A percentile compares a stretch with the other conserved stretches of the same genome.
Evolutionary conservation across 148 eudicot genomes (phyloP).

Genomic region (Camellia granthamiana): DNA sequence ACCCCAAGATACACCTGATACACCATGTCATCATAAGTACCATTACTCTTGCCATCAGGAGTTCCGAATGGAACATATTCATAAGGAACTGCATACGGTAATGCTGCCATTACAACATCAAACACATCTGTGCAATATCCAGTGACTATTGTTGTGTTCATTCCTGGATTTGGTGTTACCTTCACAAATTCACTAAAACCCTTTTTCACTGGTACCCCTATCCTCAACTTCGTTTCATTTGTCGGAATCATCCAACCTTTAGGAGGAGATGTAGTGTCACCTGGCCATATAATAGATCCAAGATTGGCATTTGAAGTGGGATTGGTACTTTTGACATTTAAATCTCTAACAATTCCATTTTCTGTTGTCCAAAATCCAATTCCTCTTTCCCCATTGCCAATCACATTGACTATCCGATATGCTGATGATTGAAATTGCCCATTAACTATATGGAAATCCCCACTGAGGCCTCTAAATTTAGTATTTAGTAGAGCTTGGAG

Average conservation of each 20-base stretch:
- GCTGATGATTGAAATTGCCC: slow-evolving; percentile 30
- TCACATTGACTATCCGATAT: slow-evolving; percentile 29
- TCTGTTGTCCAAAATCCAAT: slow-evolving; percentile 34
- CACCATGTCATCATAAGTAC: slow-evolving; percentile 20
- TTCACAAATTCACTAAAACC: slow-evolving; percentile 44
- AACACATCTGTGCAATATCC: slow-evolving; percentile 68
- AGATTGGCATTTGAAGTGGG: slow-evolving; percentile 7
- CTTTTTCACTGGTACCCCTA: slow-evolving; percentile 54
- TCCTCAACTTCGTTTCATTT: slow-evolving; percentile 37
- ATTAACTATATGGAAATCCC: slow-evolving; percentile 24
- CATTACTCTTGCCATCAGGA: slow-evolving; percentile 25
- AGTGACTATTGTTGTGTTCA: slow-evolving; percentile 22
- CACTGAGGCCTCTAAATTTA: slow-evolving; percentile 34
- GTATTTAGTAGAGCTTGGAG: slow-evolving; percentile 12
- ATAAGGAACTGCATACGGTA: slow-evolving; percentile 49
- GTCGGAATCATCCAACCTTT: slow-evolving; percentile 44
- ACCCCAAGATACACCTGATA: slow-evolving; percentile 32
- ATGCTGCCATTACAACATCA: slow-evolving; percentile 39
- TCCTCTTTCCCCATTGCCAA: slow-evolving; percentile 19
- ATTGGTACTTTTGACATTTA: not conserved
- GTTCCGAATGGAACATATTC: slow-evolving; percentile 44
- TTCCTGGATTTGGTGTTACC: slow-evolving; percentile 25
- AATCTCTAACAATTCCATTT: slow-evolving; percentile 18
- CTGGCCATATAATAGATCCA: slow-evolving; percentile 35
- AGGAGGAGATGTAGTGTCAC: slow-evolving; percentile 21